Base-by-base conservation (phyloP, 768 basidiomycete species). In the Hericium coralloides region DNA sequence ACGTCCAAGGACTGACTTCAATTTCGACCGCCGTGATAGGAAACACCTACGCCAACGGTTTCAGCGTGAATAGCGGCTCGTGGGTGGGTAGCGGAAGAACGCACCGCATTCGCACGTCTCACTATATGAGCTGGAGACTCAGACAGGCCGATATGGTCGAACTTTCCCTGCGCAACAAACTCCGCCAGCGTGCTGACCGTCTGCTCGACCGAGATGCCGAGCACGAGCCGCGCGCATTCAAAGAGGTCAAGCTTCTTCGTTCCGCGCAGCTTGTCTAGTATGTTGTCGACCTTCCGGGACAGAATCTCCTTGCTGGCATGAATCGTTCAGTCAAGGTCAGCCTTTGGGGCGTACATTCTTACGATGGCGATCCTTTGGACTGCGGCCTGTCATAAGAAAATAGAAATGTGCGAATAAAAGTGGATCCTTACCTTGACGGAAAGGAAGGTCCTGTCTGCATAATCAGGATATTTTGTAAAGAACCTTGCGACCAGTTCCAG, bases 1-100 rank as follows among this genome's bases (percentile, higher is more conserved):
- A 82, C 3, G 77, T 74, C 76, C 82, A 85, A 2, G 82, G 76
- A 61, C 81, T 84, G 45, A 84, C 70, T 65, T 89, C 87, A 45
- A 87, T 84, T 66, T 89, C 85, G 8, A 83, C 81, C 12, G 79
- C 73, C 17, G 79, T 72, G 58, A 86, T 77, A 12, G 59, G 60
- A 22, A 59, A 53, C 10, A 55, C 59, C 60, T 62, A 18, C 31
- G 2, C 7, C 31, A 9, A 31, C 31, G 10, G 15, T 41, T 47
- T n/a, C 38, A 38, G 26, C 8, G 12, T 4, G 3, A 7, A 14
- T 22, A 25, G 25, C 2, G 79, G 10, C 31, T 9, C 31, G 31
- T 31, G 31, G 31, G 4, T 31, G 31, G 31, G 8, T 2, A 31
- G 10, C 10, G 31, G 31, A 31, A 9, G 31, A 31, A 31, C 47